Conservation (phyloP, 495 filamentous ascomycete species). For the Hamigera avellanea region DNA sequence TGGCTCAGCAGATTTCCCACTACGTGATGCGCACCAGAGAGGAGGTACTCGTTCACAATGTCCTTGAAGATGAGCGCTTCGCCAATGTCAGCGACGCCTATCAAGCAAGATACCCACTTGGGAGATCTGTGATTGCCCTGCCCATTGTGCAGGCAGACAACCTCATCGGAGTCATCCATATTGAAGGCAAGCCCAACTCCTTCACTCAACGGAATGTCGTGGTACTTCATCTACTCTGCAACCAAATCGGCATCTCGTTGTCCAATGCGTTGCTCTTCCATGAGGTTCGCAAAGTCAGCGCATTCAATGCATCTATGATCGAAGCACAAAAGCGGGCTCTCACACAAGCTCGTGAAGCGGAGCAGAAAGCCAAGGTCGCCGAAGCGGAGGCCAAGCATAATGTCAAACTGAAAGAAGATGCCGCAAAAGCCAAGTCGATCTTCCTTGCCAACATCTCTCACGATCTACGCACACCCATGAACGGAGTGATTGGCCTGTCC, state of each 20-base stretch:
- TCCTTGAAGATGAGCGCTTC: conserved; percentile 77
- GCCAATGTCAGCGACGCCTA: conserved; percentile 67
- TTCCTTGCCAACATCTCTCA: conserved; percentile 91
- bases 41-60: conserved; percentile 69
- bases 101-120: conserved; percentile 51
- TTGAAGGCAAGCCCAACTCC: conserved; percentile 72
- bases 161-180: conserved; percentile 72
- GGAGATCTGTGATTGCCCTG: conserved; percentile 72
- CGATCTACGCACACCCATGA: conserved; percentile 75
- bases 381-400: conserved; percentile 78
- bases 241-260: conserved; percentile 81
- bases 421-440: conserved; percentile 79
- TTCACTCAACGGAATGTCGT: conserved; percentile 85
- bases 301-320: conserved; percentile 77
- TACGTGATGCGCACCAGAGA: conserved; percentile 80
- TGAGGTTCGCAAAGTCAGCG: conserved; percentile 64
- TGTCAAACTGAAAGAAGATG: conserved; percentile 82
- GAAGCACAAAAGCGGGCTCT: conserved; percentile 75
- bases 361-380: conserved; percentile 71
- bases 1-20: conserved; percentile 67
- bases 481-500: conserved; percentile 83
- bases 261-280: conserved; percentile 82
- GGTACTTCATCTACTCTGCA: conserved; percentile 74
- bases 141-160: conserved; percentile 72
- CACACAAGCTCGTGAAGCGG: conserved; percentile 64